Base-by-base conservation (phyloP, 176 grass and related monocot genomes). In the Oryza australiensis region DNA sequence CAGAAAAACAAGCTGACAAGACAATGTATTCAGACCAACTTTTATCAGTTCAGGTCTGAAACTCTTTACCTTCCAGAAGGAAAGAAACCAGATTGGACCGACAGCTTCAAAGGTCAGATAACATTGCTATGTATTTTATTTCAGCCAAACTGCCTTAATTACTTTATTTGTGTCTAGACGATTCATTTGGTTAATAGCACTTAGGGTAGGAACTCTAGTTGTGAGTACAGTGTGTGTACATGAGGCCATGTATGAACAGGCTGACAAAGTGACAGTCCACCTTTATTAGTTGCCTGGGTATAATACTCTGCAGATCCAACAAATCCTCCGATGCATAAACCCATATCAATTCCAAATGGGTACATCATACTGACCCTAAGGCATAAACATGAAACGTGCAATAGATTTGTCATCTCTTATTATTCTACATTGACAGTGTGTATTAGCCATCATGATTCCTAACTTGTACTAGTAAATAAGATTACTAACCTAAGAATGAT, bases 271-370 rank as follows among this genome's bases (percentile, higher is more conserved):
- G 51, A 55, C 51, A 55, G 5, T 4, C 13, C 57, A 72, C n/a
- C 5, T 48, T 32, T 38, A 28, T 64, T 64, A 64, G 27, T 72
- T 63, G 33, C 62, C 12, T 70, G 16, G 16, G 14, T 10, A 72
- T 28, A 73, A 12, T 26, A 74, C 0, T 63, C 20, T 64, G 55
- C 72, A 73, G 40, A 73, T 79, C 69, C 38, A 73, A 79, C 40
- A 72, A 72, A 79, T n/a, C 5, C 9, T 85, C 38, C 12, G 15
- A 14, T 28, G 33, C 26, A 42, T 42, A 81, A 9, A 40, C n/a
- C 18, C 23, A 79, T 84, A 80, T 68, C 13, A 55, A 84, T 46
- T 68, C 35, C 64, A 62, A 78, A 45, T 20, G 53, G 41, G 66
- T 45, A 33, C 7, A 48, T 0, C n/a, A 15, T 18, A 66, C 7